Conservation (phyloP, 2,329 filamentous ascomycete species). For the Bipolaris oryzae region DNA sequence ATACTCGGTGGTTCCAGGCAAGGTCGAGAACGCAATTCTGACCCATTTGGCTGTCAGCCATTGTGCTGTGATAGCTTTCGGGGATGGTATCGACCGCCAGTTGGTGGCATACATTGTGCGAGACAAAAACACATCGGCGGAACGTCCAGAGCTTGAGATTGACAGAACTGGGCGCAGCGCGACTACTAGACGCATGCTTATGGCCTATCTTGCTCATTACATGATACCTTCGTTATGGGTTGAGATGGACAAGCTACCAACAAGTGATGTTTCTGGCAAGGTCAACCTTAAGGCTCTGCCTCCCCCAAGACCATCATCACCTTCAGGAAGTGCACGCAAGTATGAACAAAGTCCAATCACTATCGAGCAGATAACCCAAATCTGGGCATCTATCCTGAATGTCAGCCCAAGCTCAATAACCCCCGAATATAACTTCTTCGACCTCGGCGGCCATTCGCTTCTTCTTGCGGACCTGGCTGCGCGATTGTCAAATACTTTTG, state of each 20-base stretch:
- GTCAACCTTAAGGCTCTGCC: constrained; percentile 75
- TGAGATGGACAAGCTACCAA: constrained; percentile 71
- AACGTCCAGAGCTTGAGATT: constrained; percentile 68
- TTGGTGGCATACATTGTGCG: constrained; percentile 77
- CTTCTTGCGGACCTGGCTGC: constrained; percentile 78
- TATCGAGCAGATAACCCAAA: constrained; percentile 69
- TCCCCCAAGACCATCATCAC: constrained; percentile 59
- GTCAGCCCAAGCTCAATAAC: constrained; percentile 68
- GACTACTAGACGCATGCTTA: constrained; percentile 67
- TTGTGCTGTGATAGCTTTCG: constrained; percentile 74
- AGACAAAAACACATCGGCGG: constrained; percentile 64
- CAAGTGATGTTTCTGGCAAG: constrained; percentile 80
- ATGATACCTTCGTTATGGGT: constrained; percentile 85
- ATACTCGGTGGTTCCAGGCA: constrained; percentile 77
- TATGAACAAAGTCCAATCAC: constrained; percentile 68
- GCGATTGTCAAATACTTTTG: constrained; percentile 70
- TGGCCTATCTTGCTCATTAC: constrained; percentile 74
- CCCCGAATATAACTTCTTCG: constrained; percentile 77
- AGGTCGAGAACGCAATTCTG: constrained; percentile 75
- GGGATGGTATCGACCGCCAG: constrained; percentile 76
- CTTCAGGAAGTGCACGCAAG: constrained; percentile 54
- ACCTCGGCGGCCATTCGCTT: constrained; percentile 78
- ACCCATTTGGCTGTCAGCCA: constrained; percentile 72
- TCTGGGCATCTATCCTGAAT: constrained; percentile 74
- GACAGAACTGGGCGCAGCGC: constrained; percentile 75